These are phyloP conservation scores for Sedum album DNA, from an alignment of 164 flowering plant species.

Conservation along the genomic window DNA sequence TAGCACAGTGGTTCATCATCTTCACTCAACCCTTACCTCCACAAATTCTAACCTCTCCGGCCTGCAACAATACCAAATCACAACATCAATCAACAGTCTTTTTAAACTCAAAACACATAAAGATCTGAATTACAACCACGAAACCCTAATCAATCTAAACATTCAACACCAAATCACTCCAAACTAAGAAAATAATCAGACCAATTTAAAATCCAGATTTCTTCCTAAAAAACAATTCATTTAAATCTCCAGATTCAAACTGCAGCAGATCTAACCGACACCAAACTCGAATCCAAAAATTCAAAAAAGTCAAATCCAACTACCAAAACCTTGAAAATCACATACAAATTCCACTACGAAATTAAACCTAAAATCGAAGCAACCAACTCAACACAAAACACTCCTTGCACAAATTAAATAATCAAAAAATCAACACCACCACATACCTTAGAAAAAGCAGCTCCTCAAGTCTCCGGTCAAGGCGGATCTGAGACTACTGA, in stretches of 20 bases:
- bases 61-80: neutral
- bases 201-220: neutral
- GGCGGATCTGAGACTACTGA: neutral
- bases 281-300: too few relatives aligned
- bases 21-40: conserved; percentile 48
- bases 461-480: neutral
- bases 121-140: neutral
- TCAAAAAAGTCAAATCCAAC: too few relatives aligned
- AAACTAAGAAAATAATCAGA: neutral
- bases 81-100: neutral
- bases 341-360: neutral
- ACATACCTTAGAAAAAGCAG: neutral
- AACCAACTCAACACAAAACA: neutral
- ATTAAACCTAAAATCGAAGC: neutral
- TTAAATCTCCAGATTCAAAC: too few relatives aligned
- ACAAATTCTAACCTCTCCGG: neutral
- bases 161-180: neutral
- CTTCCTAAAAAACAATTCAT: too few relatives aligned
- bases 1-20: too few relatives aligned
- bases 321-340: neutral
- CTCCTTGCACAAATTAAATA: neutral
- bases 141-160: neutral
- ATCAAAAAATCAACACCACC: neutral
- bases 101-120: neutral
- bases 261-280: too few relatives aligned